A percentile compares a stretch with the other conserved stretches of the same genome.
These are phyloP conservation scores for Phialocephala sp. DNA, from an alignment of 2,329 filamentous ascomycete genomes.

Conservation along the genomic window DNA sequence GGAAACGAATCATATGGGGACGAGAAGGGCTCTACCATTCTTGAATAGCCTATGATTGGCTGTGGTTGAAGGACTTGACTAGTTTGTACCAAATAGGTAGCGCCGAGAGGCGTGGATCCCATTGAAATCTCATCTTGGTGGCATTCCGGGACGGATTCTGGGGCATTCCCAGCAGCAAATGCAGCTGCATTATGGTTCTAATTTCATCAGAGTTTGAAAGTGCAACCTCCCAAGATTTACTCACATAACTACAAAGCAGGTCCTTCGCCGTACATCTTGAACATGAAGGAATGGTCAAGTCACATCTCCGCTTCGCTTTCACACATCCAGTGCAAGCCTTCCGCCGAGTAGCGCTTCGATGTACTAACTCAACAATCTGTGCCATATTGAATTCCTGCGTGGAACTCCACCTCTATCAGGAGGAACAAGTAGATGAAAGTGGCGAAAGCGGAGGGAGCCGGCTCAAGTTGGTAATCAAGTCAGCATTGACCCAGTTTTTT, in stretches of 20 bases:
- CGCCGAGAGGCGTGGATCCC: too few species aligned
- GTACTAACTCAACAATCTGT: constrained; percentile 6
- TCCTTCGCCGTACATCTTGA: constrained; percentile 28
- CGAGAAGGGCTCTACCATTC: neutral
- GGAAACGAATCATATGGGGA: constrained; percentile 25
- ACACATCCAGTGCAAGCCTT: constrained; percentile 36
- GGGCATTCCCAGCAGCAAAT: neutral
- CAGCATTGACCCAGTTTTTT: constrained; percentile 15
- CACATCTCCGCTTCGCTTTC: constrained; percentile 37
- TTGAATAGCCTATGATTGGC: neutral
- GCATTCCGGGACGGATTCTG: neutral
- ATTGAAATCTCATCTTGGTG: neutral
- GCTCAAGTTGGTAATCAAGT: neutral
- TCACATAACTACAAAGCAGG: constrained; percentile 34
- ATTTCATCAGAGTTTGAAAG: neutral
- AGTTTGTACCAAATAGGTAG: too few species aligned
- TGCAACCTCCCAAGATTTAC: constrained; percentile 4
- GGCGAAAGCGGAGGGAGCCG: neutral
- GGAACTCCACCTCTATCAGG: constrained; percentile 2
- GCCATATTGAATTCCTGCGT: neutral
- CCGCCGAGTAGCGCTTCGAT: constrained; percentile 21
- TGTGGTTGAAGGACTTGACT: too few species aligned
- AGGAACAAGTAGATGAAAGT: neutral
- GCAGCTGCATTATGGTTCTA: neutral
- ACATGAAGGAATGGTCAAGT: constrained; percentile 34